Percentiles rank a stretch among this genome's conserved stretches.
phyloP scores from a whole-genome alignment of 1,284 basidiomycete genomes.

The Lignosus rhinocerotis region DNA sequence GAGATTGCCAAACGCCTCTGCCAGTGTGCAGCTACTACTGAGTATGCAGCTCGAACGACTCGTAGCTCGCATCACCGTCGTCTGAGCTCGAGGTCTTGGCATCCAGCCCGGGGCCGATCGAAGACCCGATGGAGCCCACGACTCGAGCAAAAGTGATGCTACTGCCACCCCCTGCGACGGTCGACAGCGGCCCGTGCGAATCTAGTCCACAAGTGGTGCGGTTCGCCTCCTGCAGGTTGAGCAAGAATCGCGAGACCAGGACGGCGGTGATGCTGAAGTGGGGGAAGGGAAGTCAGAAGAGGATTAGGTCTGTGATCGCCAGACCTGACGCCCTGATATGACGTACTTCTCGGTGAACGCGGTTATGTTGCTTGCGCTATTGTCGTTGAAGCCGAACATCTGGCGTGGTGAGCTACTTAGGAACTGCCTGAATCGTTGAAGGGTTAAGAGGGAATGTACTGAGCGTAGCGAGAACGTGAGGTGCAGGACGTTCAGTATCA shows the following conservation, averaged over 20 bases:
- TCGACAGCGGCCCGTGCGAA: neutral
- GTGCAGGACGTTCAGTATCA: constrained; percentile 6
- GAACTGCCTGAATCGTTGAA: neutral
- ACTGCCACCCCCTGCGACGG: too few species aligned
- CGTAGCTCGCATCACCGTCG: too few species aligned
- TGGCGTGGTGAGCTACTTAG: too few species aligned
- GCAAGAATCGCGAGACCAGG: constrained; percentile 13
- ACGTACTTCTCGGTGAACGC: constrained; percentile 5
- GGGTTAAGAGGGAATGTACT: neutral
- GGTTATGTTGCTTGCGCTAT: neutral
- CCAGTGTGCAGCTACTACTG: too few species aligned
- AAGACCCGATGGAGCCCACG: too few species aligned
- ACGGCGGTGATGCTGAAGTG: constrained; percentile 1
- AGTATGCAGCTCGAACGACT: too few species aligned
- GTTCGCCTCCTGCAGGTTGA: constrained; percentile 5
- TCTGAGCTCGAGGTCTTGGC: too few species aligned
- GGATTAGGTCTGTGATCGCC: too few species aligned
- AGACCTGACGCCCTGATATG: too few species aligned
- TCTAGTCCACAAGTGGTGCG: neutral
- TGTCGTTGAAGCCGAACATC: neutral
- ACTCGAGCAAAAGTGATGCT: too few species aligned
- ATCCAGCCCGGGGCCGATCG: too few species aligned
- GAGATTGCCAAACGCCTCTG: too few species aligned
- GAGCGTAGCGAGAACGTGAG: neutral
- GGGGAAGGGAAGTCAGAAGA: neutral